These are phyloP conservation scores for Ramichloridium luteum DNA, from an alignment of 2,329 filamentous ascomycete genomes.

Conservation along the genomic window DNA sequence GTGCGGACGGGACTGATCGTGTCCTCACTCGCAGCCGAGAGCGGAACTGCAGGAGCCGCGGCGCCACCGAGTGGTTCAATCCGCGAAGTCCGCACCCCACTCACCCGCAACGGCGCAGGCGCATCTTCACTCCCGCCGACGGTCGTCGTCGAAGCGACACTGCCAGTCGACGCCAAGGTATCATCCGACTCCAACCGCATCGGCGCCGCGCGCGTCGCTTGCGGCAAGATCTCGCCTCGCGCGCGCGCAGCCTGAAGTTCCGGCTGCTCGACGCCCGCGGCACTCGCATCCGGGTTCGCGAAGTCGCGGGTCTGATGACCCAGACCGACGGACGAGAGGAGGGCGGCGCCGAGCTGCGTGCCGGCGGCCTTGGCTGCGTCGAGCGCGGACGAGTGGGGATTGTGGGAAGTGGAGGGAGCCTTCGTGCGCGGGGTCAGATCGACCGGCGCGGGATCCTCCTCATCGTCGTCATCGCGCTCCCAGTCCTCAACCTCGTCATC, in stretches of 20 bases:
- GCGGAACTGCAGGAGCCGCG: too few species aligned
- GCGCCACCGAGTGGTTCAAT: too few species aligned
- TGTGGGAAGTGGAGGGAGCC: not conserved
- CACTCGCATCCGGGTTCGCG: slow-evolving; percentile 13
- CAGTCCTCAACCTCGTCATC: not conserved
- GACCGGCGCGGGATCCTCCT: slow-evolving; percentile 10
- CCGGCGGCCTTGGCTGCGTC: slow-evolving; percentile 35
- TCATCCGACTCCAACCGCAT: slow-evolving; percentile 1
- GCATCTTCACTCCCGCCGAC: not conserved
- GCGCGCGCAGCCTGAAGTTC: slow-evolving; percentile 11
- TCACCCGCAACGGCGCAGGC: not conserved
- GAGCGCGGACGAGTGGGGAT: slow-evolving; percentile 16
- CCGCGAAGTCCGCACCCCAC: too few species aligned
- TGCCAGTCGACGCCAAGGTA: slow-evolving; percentile 4
- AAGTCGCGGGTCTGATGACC: slow-evolving; percentile 24
- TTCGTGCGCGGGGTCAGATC: slow-evolving; percentile 25
- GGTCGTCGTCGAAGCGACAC: slow-evolving; percentile 1
- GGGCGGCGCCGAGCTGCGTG: slow-evolving; percentile 35
- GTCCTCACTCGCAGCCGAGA: too few species aligned
- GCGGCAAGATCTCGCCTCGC: slow-evolving; percentile 14
- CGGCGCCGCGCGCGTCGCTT: too few species aligned
- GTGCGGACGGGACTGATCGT: too few species aligned
- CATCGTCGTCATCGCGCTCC: slow-evolving; percentile 3
- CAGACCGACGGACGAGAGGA: slow-evolving; percentile 30
- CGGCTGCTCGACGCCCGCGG: slow-evolving; percentile 17